phyloP scores from a whole-genome alignment of 345 rosid species.

The Raphanus raphanistrum region DNA sequence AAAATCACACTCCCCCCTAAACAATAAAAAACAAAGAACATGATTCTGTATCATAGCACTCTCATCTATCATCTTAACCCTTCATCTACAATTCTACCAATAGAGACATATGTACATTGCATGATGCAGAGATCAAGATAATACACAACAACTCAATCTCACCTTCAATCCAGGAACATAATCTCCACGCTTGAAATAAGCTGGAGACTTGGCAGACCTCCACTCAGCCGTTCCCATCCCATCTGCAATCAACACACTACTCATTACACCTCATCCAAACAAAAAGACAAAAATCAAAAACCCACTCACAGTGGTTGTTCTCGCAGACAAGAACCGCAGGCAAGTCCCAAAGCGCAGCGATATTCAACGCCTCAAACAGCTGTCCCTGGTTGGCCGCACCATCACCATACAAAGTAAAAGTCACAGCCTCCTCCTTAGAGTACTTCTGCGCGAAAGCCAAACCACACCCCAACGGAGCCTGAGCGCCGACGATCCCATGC shows the following conservation, averaged over 20 bases:
- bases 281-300: background rate
- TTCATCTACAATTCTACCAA: background rate
- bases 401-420: constrained; percentile 78
- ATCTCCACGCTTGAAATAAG: constrained; percentile 91
- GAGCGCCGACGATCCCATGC: constrained; percentile 92
- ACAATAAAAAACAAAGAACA: background rate
- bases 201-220: constrained; percentile 83
- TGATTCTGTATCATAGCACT: background rate
- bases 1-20: background rate
- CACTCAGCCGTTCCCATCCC: constrained; percentile 97
- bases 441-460: constrained; percentile 91
- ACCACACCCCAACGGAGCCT: constrained; percentile 79
- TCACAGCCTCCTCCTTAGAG: constrained; percentile 68
- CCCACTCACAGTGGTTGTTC: constrained; percentile 75
- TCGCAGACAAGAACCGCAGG: constrained; percentile 84
- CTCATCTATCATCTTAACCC: background rate
- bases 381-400: constrained; percentile 96
- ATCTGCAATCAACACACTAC: constrained; percentile 39
- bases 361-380: constrained; percentile 87
- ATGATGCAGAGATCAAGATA: background rate
- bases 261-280: background rate
- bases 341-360: constrained; percentile 85
- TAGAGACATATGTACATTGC: constrained; percentile 5
- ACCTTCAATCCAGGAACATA: constrained; percentile 96
- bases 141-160: background rate